A percentile compares a stretch with the other conserved stretches of the same genome.
These are phyloP conservation scores for Candida nitratophila DNA, from an alignment of 805 yeast species.

Conservation along the genomic window DNA sequence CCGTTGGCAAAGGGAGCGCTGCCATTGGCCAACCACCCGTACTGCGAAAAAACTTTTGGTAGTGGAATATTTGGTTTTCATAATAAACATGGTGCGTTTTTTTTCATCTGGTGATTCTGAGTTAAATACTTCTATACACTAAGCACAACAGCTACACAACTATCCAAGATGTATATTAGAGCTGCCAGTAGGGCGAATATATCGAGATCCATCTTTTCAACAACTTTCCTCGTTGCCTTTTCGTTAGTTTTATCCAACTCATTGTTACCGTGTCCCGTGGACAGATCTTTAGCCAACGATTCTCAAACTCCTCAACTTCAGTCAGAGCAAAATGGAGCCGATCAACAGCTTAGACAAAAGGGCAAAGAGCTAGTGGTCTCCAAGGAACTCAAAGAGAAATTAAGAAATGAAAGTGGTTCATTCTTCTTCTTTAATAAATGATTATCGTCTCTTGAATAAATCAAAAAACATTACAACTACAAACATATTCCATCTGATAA, in stretches of 20 bases:
- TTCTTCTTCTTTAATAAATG: neutral
- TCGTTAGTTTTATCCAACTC: conserved; percentile 32
- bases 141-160: neutral
- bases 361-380: neutral
- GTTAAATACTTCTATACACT: too few relatives aligned
- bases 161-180: conserved; percentile 40
- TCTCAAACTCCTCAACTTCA: conserved; percentile 7
- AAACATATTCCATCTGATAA: too few relatives aligned
- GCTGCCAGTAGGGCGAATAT: conserved; percentile 50
- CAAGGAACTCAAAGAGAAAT: neutral
- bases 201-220: conserved; percentile 60
- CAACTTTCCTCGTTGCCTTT: conserved; percentile 70
- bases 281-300: conserved; percentile 31
- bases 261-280: conserved; percentile 37
- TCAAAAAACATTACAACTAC: too few relatives aligned
- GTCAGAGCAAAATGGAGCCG: neutral
- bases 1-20: neutral
- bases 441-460: too few relatives aligned
- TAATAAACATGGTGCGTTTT: too few relatives aligned
- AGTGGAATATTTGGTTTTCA: too few relatives aligned
- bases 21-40: neutral
- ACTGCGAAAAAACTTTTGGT: too few relatives aligned
- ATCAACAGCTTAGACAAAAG: neutral
- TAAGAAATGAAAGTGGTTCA: neutral
- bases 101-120: too few relatives aligned